Evolutionary conservation across 306 rosid genomes (phyloP).

Genomic region (Prunus mongolica): DNA sequence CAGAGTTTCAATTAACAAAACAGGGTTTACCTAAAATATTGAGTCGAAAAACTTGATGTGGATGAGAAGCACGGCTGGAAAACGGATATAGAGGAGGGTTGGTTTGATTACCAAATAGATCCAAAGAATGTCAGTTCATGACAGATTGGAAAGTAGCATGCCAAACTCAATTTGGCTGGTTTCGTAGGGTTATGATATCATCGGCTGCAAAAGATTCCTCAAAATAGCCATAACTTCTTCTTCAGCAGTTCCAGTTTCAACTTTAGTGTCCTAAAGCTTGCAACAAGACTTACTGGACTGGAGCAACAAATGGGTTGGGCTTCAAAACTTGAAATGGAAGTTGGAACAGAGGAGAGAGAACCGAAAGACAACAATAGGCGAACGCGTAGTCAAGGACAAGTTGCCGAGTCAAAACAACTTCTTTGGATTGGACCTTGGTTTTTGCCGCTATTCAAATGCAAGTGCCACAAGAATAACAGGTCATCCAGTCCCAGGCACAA

Average conservation of each 20-base stretch:
- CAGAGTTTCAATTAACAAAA: too few species aligned
- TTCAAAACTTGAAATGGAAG: not conserved
- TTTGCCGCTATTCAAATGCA: not conserved
- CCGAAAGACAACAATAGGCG: not conserved
- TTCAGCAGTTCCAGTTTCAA: not conserved
- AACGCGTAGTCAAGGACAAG: not conserved
- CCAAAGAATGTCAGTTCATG: not conserved
- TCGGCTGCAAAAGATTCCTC: not conserved
- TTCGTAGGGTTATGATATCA: not conserved
- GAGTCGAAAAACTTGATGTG: too few species aligned
- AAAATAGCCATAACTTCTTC: too few species aligned
- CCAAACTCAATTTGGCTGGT: not conserved
- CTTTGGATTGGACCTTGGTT: not conserved
- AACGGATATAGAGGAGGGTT: too few species aligned
- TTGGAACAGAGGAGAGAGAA: not conserved
- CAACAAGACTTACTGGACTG: not conserved
- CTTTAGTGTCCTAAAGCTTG: not conserved
- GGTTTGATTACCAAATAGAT: not conserved
- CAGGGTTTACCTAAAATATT: not conserved
- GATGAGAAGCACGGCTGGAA: too few species aligned
- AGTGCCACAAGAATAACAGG: not conserved
- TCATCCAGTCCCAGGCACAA: not conserved
- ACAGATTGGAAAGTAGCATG: not conserved
- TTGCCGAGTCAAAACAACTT: slow-evolving; percentile 6
- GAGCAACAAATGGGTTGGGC: slow-evolving; percentile 5